Base-by-base conservation (phyloP, 2,329 filamentous ascomycete genomes). In the Sclerotiophoma versabilis region DNA sequence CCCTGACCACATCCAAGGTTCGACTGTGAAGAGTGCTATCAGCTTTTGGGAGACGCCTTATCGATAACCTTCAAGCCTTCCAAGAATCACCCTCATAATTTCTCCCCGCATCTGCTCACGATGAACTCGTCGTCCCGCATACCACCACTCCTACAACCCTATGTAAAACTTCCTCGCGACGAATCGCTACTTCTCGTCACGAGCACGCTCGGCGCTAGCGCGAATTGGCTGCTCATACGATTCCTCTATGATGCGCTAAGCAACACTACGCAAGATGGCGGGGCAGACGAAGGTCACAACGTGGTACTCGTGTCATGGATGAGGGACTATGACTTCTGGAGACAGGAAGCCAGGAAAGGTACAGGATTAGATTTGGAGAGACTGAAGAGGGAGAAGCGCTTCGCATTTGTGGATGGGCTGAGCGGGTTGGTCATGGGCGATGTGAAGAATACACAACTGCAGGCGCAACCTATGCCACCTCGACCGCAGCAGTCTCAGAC, bases 281-380 rank as follows among this genome's bases (percentile, higher is more conserved):
- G 69, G 59, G 62, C 48, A 26, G 61, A 65, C 14, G 59, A 60
- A 36, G 64, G 58, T 5, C 61, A 62, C 9, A 73, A 72, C 15
- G 75, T 97, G 0, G 80, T 96, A 3, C 80, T 97, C 3, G 86
- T 95, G 53, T 96, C 90, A 77, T 96, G 95, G 76, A 78, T 96
- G 75, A 83, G 91, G 56, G 89, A 93, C 65, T 84, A 83, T 59
- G 79, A 83, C 1, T 96, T 96, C 70, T 97, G 92, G 92, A 86
- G 80, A 58, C 84, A 87, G 3, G 88, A 90, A 43, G 83, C 83
- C 2, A 83, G 85, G 47, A 87, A 87, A 73, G 75, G 92, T 68
- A 89, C 61, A 83, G 90, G 90, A 2, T 69, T 95, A 42, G 91
- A 96, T 74, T 78, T 95, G 44, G 83, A 88, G 15, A 80, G 80